A percentile compares a stretch with the other conserved stretches of the same genome.
These are phyloP conservation scores for Bombardia bombarda DNA, from an alignment of 495 filamentous ascomycete genomes.

Conservation along the genomic window DNA sequence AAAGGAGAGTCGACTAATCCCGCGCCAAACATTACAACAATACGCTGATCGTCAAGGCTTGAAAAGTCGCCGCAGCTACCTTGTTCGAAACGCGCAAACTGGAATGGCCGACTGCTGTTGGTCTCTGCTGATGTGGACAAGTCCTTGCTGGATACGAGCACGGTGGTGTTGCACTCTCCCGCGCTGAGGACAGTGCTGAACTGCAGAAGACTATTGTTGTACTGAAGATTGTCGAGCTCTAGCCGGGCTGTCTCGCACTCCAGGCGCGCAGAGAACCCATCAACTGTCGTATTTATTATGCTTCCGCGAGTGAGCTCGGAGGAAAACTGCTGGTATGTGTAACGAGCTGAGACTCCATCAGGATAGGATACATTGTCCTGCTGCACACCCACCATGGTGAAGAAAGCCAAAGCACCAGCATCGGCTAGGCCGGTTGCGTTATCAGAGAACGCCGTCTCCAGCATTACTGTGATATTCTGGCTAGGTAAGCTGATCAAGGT, in stretches of 20 bases:
- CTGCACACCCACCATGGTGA: conserved; percentile 11
- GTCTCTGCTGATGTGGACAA: not conserved
- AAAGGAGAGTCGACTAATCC: conserved; percentile 6
- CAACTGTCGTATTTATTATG: conserved; percentile 12
- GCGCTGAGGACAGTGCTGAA: conserved; percentile 9
- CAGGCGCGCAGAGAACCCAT: conserved; percentile 16
- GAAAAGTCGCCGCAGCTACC: conserved; percentile 12
- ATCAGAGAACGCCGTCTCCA: conserved; percentile 8
- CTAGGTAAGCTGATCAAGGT: conserved; percentile 4
- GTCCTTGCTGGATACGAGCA: conserved; percentile 4
- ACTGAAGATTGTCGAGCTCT: conserved; percentile 5
- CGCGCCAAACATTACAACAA: conserved; percentile 15
- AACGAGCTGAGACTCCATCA: conserved; percentile 10
- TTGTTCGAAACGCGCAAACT: conserved; percentile 10
- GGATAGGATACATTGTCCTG: conserved; percentile 13
- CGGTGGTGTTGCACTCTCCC: conserved; percentile 5
- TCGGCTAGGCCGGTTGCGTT: conserved; percentile 8
- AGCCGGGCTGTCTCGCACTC: conserved; percentile 16
- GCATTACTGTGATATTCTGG: conserved; percentile 1
- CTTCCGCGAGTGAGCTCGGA: conserved; percentile 5
- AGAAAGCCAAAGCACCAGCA: conserved; percentile 12
- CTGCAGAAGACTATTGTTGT: conserved; percentile 2
- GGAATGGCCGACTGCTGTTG: conserved; percentile 1
- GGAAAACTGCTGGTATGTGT: conserved; percentile 17
- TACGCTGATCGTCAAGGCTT: conserved; percentile 7